Evolutionary conservation across 164 flowering plant genomes (phyloP).

Genomic region (Vitis rupestris): DNA sequence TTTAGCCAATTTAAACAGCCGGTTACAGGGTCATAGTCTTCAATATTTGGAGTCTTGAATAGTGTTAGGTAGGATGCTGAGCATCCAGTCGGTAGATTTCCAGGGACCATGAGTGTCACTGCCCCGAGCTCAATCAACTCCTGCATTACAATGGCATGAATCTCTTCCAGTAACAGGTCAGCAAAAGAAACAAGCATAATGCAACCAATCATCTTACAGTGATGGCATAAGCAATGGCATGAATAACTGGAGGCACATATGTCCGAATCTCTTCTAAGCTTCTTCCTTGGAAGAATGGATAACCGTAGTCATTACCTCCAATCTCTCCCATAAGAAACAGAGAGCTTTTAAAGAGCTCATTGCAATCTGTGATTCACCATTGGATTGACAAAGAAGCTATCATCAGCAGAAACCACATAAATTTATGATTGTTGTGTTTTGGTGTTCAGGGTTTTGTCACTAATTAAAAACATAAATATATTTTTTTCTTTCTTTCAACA

Average conservation of each 20-base stretch:
- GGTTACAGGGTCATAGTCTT: constrained; percentile 27
- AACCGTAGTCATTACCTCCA: constrained; percentile 17
- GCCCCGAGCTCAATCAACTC: constrained; percentile 38
- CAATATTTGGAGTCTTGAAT: constrained; percentile 8
- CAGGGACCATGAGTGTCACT: constrained; percentile 33
- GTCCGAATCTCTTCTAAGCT: constrained; percentile 4
- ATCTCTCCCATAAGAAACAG: constrained; percentile 17
- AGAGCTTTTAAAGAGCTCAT: neutral
- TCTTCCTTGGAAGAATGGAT: neutral
- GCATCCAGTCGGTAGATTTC: constrained; percentile 40
- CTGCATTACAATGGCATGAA: constrained; percentile 12
- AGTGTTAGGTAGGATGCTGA: constrained; percentile 15
- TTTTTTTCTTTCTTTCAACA: too few species aligned
- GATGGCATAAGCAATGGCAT: constrained; percentile 1
- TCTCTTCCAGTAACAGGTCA: neutral
- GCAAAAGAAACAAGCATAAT: neutral
- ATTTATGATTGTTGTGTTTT: too few species aligned
- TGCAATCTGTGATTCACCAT: constrained; percentile 8
- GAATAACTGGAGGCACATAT: constrained; percentile 4
- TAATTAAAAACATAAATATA: too few species aligned
- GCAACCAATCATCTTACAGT: neutral
- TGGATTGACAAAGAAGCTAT: neutral
- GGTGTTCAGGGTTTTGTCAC: too few species aligned
- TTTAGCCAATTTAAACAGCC: constrained; percentile 40
- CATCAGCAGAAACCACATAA: too few species aligned